These are phyloP conservation scores for Pestalotiopsis fici DNA, from an alignment of 2,329 filamentous ascomycete genomes.

Conservation along the genomic window DNA sequence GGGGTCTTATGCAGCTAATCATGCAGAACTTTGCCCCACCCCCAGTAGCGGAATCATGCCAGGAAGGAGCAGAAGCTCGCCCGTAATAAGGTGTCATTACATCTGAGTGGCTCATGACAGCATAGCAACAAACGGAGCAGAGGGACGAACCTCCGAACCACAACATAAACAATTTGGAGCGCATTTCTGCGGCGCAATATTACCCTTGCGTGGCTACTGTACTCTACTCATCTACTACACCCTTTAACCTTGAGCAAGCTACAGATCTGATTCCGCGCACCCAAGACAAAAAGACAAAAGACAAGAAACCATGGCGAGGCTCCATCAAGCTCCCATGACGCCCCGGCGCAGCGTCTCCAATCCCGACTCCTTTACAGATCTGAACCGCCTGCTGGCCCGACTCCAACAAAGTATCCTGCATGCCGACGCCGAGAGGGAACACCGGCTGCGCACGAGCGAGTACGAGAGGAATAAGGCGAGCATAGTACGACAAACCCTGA, in stretches of 20 bases:
- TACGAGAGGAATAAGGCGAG: conserved; percentile 65
- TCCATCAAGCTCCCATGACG: conserved; percentile 29
- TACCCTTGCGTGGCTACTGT: no score
- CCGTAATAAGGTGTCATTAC: no score
- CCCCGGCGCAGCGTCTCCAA: conserved; percentile 25
- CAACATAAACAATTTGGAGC: neutral
- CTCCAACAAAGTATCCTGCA: conserved; percentile 67
- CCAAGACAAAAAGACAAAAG: neutral
- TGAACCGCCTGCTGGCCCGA: conserved; percentile 65
- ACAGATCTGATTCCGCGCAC: neutral
- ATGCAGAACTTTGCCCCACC: no score
- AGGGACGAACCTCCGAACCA: neutral
- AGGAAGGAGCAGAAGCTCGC: no score
- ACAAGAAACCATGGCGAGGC: conserved; percentile 26
- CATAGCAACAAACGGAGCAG: neutral
- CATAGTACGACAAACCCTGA: conserved; percentile 41
- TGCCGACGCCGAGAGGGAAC: conserved; percentile 60
- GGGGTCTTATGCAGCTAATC: no score
- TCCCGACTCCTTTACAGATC: conserved; percentile 46
- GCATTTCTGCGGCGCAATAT: neutral
- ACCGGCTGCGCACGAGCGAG: conserved; percentile 58
- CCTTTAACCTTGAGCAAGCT: neutral
- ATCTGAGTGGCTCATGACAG: neutral
- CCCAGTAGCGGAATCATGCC: no score
- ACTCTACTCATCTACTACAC: no score